Base-by-base conservation (phyloP, 2,329 filamentous ascomycete species). In the Colletotrichum plurivorum region DNA sequence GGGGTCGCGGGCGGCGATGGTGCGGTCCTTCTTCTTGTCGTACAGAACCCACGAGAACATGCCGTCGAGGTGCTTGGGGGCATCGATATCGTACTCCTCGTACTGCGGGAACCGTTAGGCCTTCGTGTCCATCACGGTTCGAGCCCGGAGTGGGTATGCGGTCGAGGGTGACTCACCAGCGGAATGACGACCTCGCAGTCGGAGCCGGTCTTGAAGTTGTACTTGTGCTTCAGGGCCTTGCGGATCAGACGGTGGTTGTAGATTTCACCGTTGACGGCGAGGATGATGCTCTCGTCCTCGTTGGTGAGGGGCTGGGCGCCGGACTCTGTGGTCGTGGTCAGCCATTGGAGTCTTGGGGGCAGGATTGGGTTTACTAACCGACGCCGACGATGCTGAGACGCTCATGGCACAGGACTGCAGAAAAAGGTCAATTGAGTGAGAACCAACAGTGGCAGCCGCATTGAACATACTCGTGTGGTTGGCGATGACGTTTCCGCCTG, bases 31-130 rank as follows among this genome's bases (percentile, higher is more conserved):
- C 74, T 90, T 92, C 89, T 97, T 97, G 86, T 99, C 96, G 84
- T 97, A 97, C 61, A 99, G 89, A 65, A 99, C 95, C 85, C 97
- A 99, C 16, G 95, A 98, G 89, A 99, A 99, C 96, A 99, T 99
- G 85, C 96, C 96, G 81, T 99, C 96, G 74, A 99, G 90, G 82
- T 94, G 87, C 83, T 95, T 96, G 71, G 96, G 95, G 67, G 95
- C 94, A 78, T 98, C 94, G 75, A 97, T 87, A 77, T 91, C 96
- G 88, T 97, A 89, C 83, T 98, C 91, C 84, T 94, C 89, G 81
- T 99, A 99, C 93, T 97, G 68, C 49, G 25, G 18, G 39, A 20
- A 66, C 31, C 20, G 57, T 48, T 63, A 63, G 56, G 7, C 15
- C 1, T 39, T n/a, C 13, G 15, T 61, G 71, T 71, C 45, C 31